These are phyloP conservation scores for Eucalyptus sp. DNA, from an alignment of 345 rosid species.

Conservation along the genomic window DNA sequence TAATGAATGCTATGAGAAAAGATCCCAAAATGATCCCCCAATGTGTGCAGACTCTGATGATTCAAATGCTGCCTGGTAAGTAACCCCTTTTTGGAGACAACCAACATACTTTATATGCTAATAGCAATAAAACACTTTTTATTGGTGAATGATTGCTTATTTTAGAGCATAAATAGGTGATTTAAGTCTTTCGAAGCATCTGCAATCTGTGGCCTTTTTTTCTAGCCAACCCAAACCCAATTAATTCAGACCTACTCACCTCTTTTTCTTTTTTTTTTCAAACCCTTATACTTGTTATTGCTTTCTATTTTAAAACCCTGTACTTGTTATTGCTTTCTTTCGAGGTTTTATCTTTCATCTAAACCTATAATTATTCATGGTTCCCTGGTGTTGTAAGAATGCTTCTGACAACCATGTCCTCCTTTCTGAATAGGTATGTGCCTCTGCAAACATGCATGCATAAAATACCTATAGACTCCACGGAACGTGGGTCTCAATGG, in stretches of 20 bases:
- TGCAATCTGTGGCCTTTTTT: neutral
- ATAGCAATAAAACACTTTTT: neutral
- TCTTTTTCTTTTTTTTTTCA: neutral
- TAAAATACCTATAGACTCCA: constrained; percentile 43
- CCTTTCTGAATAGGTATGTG: constrained; percentile 45
- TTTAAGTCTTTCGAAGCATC: neutral
- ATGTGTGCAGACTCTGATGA: constrained; percentile 73
- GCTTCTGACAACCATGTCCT: neutral
- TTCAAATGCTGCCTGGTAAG: constrained; percentile 88
- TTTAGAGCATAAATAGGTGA: neutral
- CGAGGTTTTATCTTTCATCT: neutral
- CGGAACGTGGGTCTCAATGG: constrained; percentile 84
- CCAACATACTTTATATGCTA: neutral
- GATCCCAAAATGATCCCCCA: constrained; percentile 66
- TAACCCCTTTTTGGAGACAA: neutral
- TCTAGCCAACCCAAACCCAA: neutral
- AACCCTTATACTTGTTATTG: too few species aligned
- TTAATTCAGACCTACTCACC: neutral
- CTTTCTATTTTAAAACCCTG: neutral
- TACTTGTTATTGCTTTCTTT: neutral
- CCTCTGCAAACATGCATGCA: constrained; percentile 92
- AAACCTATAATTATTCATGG: neutral
- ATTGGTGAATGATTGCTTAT: neutral
- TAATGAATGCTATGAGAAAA: constrained; percentile 68
- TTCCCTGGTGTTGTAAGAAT: neutral